These are phyloP conservation scores for Apiospora pterosperma DNA, from an alignment of 2,329 filamentous ascomycete genomes.

Conservation along the genomic window DNA sequence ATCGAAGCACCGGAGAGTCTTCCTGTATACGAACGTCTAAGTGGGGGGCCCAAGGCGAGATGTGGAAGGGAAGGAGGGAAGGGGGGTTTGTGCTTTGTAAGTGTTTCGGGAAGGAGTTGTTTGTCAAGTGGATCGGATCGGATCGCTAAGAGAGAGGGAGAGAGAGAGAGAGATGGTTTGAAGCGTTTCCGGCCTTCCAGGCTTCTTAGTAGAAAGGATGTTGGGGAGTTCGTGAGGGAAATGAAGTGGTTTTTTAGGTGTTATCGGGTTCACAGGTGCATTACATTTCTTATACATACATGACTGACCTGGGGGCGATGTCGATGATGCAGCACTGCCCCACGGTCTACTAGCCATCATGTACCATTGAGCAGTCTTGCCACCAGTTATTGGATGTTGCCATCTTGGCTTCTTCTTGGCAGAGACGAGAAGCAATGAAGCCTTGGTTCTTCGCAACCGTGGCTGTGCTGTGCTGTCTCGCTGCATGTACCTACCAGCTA, in stretches of 20 bases:
- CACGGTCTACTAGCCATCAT: neutral
- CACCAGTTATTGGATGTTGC: neutral
- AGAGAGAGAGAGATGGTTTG: neutral
- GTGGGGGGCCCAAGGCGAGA: neutral
- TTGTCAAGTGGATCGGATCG: neutral
- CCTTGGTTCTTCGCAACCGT: too few relatives aligned
- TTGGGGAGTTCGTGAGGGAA: neutral
- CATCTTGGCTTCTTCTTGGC: neutral
- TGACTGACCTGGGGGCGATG: neutral
- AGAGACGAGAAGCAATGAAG: too few relatives aligned
- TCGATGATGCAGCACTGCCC: constrained; percentile 2
- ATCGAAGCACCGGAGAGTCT: neutral
- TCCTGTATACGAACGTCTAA: neutral
- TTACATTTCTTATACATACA: neutral
- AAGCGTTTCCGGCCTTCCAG: neutral
- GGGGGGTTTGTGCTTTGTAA: neutral
- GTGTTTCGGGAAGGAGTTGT: constrained; percentile 1
- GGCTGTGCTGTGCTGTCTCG: neutral
- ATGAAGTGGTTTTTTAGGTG: neutral
- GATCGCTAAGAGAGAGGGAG: too few relatives aligned
- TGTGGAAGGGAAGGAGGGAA: neutral
- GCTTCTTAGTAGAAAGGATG: neutral
- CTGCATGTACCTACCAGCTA: too few relatives aligned
- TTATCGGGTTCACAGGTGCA: neutral
- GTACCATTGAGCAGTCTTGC: neutral